Base-by-base conservation (phyloP, 257 asterid genomes). In the Pogostemon cablin region DNA sequence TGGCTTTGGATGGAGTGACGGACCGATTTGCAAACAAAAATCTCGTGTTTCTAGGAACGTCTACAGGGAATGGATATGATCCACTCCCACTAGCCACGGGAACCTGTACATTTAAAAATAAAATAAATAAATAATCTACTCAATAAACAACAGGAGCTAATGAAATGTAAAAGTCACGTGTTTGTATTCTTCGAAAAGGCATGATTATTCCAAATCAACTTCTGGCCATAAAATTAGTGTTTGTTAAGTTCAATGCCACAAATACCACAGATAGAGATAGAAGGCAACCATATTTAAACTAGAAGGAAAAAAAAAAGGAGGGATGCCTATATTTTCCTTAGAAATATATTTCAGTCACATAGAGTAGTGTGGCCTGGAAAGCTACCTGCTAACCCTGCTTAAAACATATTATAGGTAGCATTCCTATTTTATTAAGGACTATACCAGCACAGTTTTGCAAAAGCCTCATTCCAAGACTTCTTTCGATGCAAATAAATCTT, bases 41-140 rank as follows among this genome's bases (percentile, higher is more conserved):
- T 80, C 87, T 86, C 11, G 96, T 95, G 89, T 89, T 85, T 80
- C 93, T 81, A 5, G 99, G 97, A 80, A 89, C 98, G 76, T 87
- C 96, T 77, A 89, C 78, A 69, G 96, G 76, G 78, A 84, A 95
- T 39, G 98, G 99, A 75, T 88, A 89, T 41, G 93, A 86, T 42
- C 96, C 97, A 76, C 93, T 60, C 79, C 97, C 99, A 81, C 81
- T 91, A 78, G 98, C 99, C 81, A 95, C 98, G 42, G 99, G 99
- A 81, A 95, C 99, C 99, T 95, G 87, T 58, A 80, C 65, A 77
- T 58, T 72, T 53, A 74, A 69, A 78, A 81, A 71, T 25, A 25
- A 25, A 25, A 25, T 25, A 25, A 25, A 25, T 25, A 66, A 62
- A 80, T 35, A 55, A 53, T 17, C 2, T 6, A 72, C 54, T 60